phyloP scores from a whole-genome alignment of 2,329 filamentous ascomycete species.

The Penicillium sp. region DNA sequence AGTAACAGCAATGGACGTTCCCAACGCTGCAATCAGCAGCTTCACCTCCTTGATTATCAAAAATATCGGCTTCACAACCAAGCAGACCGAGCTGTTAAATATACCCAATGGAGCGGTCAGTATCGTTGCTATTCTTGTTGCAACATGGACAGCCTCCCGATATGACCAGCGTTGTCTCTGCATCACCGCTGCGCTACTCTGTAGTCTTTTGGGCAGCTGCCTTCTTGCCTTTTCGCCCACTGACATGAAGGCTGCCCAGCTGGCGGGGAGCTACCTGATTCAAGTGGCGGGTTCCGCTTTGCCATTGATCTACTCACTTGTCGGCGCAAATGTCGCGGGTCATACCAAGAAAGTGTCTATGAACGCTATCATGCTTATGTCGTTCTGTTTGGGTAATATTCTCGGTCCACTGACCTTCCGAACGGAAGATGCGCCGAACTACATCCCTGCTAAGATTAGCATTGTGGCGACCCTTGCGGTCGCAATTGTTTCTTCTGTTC shows the following conservation, averaged over 20 bases:
- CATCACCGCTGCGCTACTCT: slow-evolving; percentile 40
- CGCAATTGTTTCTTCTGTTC: slow-evolving; percentile 27
- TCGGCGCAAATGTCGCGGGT: slow-evolving; percentile 48
- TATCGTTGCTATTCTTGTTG: slow-evolving; percentile 39
- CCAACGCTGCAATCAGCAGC: slow-evolving; percentile 46
- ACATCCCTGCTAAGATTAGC: slow-evolving; percentile 41
- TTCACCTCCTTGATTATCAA: slow-evolving; percentile 45
- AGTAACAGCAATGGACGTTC: slow-evolving; percentile 37
- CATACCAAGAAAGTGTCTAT: slow-evolving; percentile 54
- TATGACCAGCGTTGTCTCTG: slow-evolving; percentile 42
- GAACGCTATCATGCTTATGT: slow-evolving; percentile 48
- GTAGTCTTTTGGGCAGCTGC: slow-evolving; percentile 45
- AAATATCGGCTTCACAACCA: slow-evolving; percentile 45
- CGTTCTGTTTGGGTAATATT: slow-evolving; percentile 47
- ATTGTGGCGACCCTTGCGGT: slow-evolving; percentile 36
- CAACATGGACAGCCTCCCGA: slow-evolving; percentile 39
- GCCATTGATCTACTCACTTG: slow-evolving; percentile 42
- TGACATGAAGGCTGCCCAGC: slow-evolving; percentile 38
- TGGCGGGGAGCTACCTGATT: slow-evolving; percentile 46
- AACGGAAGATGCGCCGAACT: slow-evolving; percentile 43
- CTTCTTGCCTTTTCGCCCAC: slow-evolving; percentile 41
- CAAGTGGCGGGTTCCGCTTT: slow-evolving; percentile 41
- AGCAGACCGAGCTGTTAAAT: slow-evolving; percentile 45
- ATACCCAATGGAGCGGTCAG: slow-evolving; percentile 45
- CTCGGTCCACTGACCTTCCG: slow-evolving; percentile 49